Evolutionary conservation across 73 alveolate species (phyloP).

Genomic region (Blepharisma japonicum): DNA sequence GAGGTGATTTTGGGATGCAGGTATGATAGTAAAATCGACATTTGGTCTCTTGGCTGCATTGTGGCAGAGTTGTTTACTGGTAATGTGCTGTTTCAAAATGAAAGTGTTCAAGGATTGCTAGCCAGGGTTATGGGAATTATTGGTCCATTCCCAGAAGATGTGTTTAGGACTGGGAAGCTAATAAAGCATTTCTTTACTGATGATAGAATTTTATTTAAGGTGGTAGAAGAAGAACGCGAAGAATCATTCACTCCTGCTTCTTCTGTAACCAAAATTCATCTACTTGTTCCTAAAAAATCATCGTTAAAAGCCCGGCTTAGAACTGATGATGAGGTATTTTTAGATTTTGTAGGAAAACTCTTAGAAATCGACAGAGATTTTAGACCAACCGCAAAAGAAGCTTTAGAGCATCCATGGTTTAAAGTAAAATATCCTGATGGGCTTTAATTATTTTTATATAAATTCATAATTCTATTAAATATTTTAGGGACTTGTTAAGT

Average conservation of each 20-base stretch:
- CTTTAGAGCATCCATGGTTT: constrained; percentile 79
- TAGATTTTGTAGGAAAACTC: constrained; percentile 70
- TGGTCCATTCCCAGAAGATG: constrained; percentile 96
- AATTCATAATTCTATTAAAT: no score
- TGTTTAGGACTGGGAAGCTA: constrained; percentile 95
- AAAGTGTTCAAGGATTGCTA: constrained; percentile 91
- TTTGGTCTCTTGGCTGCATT: constrained; percentile 94
- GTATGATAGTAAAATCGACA: constrained; percentile 86
- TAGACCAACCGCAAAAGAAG: constrained; percentile 86
- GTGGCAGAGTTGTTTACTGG: constrained; percentile 96
- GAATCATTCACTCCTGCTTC: constrained; percentile 54
- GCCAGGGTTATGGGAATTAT: constrained; percentile 94
- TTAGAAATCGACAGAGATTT: constrained; percentile 62
- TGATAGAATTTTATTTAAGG: constrained; percentile 91
- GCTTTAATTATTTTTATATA: not conserved
- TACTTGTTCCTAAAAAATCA: constrained; percentile 89
- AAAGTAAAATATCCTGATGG: constrained; percentile 54
- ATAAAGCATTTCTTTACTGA: constrained; percentile 95
- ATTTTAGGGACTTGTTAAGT: no score
- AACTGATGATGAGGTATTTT: constrained; percentile 61
- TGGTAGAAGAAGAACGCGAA: constrained; percentile 61
- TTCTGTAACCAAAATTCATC: constrained; percentile 60
- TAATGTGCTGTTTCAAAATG: constrained; percentile 95
- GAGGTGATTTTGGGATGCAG: constrained; percentile 92
- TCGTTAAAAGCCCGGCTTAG: constrained; percentile 77